A percentile compares a stretch with the other conserved stretches of the same genome.
These are phyloP conservation scores for Cryptococcus hybrid DNA, from an alignment of 1,284 basidiomycete species.

Conservation along the genomic window DNA sequence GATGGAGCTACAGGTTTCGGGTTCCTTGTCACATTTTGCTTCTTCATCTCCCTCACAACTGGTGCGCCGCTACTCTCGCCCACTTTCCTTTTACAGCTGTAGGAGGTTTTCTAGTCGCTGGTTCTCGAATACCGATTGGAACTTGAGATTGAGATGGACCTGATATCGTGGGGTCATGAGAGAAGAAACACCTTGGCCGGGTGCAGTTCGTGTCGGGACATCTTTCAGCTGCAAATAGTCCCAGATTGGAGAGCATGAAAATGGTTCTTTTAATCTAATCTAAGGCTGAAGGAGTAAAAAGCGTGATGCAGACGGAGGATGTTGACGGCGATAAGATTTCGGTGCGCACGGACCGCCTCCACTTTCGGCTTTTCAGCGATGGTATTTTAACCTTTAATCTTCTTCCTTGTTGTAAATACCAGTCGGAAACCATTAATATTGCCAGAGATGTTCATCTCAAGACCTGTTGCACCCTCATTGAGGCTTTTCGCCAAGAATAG, in stretches of 20 bases:
- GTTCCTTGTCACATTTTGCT: not conserved
- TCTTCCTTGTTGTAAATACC: too few species aligned
- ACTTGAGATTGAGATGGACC: not conserved
- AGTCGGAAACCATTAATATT: not conserved
- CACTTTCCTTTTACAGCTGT: constrained; percentile 4
- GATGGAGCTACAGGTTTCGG: not conserved
- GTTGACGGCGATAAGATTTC: not conserved
- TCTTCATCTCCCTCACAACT: not conserved
- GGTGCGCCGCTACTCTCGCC: constrained; percentile 1
- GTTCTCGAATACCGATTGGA: constrained; percentile 4
- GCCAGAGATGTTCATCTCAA: not conserved
- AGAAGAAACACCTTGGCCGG: constrained; percentile 34
- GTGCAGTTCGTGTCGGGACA: constrained; percentile 35
- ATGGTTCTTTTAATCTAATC: too few species aligned
- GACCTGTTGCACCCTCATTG: not conserved
- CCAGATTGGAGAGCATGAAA: constrained; percentile 36
- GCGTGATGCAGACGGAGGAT: not conserved
- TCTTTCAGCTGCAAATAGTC: constrained; percentile 20
- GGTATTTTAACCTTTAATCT: too few species aligned
- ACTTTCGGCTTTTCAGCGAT: not conserved
- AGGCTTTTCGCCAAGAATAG: too few species aligned
- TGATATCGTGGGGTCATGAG: constrained; percentile 15
- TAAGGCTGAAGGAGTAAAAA: not conserved
- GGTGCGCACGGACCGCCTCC: not conserved
- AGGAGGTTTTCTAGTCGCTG: not conserved